These are phyloP conservation scores for Thalassiosira ordinaria DNA, from an alignment of 352 stramenopile genomes.

Conservation along the genomic window DNA sequence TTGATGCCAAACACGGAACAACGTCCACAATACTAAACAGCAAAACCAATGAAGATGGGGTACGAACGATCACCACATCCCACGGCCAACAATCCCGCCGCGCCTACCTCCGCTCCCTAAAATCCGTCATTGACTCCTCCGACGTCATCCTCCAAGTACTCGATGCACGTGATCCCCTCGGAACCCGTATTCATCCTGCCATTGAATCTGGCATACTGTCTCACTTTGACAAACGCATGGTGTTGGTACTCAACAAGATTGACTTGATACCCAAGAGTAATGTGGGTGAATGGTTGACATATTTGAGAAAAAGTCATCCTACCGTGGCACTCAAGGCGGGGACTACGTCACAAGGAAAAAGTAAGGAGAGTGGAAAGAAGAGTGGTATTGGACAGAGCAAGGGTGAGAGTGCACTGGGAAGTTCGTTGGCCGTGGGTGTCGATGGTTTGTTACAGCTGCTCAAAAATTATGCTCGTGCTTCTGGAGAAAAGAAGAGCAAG, in stretches of 20 bases:
- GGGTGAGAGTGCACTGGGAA: constrained; percentile 66
- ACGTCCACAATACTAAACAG: too few species aligned
- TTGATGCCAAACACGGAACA: constrained; percentile 55
- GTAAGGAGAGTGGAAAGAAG: constrained; percentile 83
- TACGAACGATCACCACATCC: constrained; percentile 40
- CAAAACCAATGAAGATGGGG: constrained; percentile 15
- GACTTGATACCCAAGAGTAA: constrained; percentile 97
- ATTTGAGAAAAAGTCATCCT: constrained; percentile 92
- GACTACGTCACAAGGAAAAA: constrained; percentile 72
- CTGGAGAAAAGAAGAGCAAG: constrained; percentile 62
- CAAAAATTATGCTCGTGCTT: constrained; percentile 97
- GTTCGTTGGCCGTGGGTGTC: constrained; percentile 90
- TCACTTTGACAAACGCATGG: constrained; percentile 94
- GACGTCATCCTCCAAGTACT: constrained; percentile 98
- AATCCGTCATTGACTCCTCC: constrained; percentile 95
- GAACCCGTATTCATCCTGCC: constrained; percentile 89
- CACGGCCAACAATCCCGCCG: constrained; percentile 88
- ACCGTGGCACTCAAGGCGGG: constrained; percentile 96
- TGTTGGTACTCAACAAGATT: constrained; percentile 99
- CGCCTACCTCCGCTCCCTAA: constrained; percentile 95
- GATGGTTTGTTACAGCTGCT: constrained; percentile 96
- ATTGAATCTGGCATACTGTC: constrained; percentile 95
- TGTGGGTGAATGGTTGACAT: constrained; percentile 93
- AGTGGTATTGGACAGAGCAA: constrained; percentile 55
- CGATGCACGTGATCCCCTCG: constrained; percentile 96